phyloP scores from a whole-genome alignment of 306 rosid species.

The Quercus aquifolioides region DNA sequence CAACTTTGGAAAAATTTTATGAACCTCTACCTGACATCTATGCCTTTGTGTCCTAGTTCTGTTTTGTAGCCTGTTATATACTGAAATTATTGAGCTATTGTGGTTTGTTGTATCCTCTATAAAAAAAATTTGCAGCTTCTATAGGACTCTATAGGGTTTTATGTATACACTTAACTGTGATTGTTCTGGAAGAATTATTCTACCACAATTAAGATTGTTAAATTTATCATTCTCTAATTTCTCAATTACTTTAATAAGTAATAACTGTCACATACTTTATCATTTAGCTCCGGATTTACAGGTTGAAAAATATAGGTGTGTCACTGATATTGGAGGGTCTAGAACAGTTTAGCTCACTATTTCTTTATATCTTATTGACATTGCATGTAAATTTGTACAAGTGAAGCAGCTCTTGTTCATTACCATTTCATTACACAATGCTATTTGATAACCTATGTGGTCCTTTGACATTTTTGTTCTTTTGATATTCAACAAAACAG shows the following conservation, averaged over 20 bases:
- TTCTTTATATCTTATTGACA: neutral
- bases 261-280: no score
- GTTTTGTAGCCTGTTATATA: neutral
- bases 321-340: neutral
- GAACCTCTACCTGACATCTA: neutral
- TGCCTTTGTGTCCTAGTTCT: neutral
- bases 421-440: neutral
- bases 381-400: neutral
- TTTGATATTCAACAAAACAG: constrained; percentile 39
- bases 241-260: neutral
- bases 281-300: neutral
- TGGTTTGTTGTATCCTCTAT: neutral
- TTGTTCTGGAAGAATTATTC: neutral
- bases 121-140: neutral
- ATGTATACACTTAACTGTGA: neutral
- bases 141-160: neutral
- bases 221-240: neutral
- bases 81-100: neutral
- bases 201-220: neutral
- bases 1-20: neutral
- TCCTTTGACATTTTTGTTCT: constrained; percentile 2
- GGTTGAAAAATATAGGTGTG: neutral
- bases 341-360: neutral
- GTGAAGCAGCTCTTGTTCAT: neutral
- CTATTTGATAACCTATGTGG: constrained; percentile 12